Evolutionary conservation across 768 basidiomycete species (phyloP).

Genomic region (Amanita inopinata): DNA sequence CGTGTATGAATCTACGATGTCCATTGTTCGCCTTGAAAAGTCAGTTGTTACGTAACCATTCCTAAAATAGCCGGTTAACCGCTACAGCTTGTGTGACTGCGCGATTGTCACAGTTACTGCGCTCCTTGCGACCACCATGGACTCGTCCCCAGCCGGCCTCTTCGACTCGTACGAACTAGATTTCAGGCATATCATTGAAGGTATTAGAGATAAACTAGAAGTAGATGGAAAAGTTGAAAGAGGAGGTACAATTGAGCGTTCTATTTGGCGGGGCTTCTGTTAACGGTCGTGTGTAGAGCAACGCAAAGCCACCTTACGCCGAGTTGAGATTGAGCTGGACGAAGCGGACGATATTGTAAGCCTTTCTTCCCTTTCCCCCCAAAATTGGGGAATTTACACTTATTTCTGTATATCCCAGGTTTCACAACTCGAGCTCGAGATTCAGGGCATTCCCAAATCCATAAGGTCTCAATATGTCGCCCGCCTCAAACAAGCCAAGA

Average conservation of each 20-base stretch:
- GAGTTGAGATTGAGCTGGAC: constrained; percentile 83
- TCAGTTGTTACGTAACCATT: background rate
- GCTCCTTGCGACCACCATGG: constrained; percentile 32
- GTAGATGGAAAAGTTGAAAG: constrained; percentile 53
- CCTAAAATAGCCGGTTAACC: too few species aligned
- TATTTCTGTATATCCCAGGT: constrained; percentile 36
- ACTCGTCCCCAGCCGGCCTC: constrained; percentile 57
- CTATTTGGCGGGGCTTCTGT: background rate
- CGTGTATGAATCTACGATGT: too few species aligned
- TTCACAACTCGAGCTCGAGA: constrained; percentile 90
- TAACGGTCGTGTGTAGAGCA: constrained; percentile 44
- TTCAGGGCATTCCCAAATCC: constrained; percentile 84
- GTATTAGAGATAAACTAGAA: constrained; percentile 69
- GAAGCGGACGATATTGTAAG: constrained; percentile 91
- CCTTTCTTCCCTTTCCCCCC: background rate
- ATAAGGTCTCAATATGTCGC: constrained; percentile 59
- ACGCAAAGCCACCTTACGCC: constrained; percentile 66
- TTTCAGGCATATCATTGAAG: constrained; percentile 60
- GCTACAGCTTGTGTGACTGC: too few species aligned
- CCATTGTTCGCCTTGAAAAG: too few species aligned
- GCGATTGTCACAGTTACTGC: background rate
- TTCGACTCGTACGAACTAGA: constrained; percentile 83
- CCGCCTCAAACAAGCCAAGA: constrained; percentile 59
- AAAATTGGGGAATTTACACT: background rate
- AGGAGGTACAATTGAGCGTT: constrained; percentile 45